phyloP scores from a whole-genome alignment of 2,329 filamentous ascomycete species.

The Sporothrix phasma region DNA sequence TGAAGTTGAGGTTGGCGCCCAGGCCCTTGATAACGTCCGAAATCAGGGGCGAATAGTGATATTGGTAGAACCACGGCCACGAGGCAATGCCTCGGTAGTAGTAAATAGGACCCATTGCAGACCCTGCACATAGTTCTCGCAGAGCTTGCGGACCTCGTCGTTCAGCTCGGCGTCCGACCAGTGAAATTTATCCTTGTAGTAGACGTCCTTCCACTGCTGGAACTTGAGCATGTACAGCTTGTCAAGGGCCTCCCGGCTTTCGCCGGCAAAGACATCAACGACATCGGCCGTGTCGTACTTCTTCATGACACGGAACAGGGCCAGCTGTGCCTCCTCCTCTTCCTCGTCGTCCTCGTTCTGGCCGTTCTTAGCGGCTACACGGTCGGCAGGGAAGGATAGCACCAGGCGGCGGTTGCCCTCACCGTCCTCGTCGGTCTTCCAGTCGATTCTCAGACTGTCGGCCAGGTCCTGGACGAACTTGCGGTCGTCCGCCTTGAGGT shows the following conservation, averaged over 20 bases:
- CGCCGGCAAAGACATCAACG: conserved; percentile 66
- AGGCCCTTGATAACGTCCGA: conserved; percentile 81
- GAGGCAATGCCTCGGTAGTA: conserved; percentile 96
- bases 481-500: conserved; percentile 72
- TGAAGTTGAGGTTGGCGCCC: conserved; percentile 79
- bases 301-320: conserved; percentile 74
- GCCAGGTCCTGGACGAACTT: conserved; percentile 89
- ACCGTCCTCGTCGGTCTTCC: conserved; percentile 48
- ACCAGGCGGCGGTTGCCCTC: conserved; percentile 44
- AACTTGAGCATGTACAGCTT: conserved; percentile 87
- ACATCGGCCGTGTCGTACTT: conserved; percentile 86
- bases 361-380: conserved; percentile 27
- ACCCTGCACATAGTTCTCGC: conserved; percentile 95
- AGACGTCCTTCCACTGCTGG: conserved; percentile 83
- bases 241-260: conserved; percentile 69
- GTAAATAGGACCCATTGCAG: conserved; percentile 98
- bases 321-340: conserved; percentile 75
- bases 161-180: conserved; percentile 74
- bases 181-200: conserved; percentile 81
- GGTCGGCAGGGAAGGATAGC: conserved; percentile 38
- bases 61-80: conserved; percentile 96
- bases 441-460: conserved; percentile 46
- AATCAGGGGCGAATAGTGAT: conserved; percentile 96
- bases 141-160: conserved; percentile 65
- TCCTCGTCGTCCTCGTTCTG: conserved; percentile 62